Conservation (phyloP, 352 stramenopile genomes). For the Globisporangium spiculum region DNA sequence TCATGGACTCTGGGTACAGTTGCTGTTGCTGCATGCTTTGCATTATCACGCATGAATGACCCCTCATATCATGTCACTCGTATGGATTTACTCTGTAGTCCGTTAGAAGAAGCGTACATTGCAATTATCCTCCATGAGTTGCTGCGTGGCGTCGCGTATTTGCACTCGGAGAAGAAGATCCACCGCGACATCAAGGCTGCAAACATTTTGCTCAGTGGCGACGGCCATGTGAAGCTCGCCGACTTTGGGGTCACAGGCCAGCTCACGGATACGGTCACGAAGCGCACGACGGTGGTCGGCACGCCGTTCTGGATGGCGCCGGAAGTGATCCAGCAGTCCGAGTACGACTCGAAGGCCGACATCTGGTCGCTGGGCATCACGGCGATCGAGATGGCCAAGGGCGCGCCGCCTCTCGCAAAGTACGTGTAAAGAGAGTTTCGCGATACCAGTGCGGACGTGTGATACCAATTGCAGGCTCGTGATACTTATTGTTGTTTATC, state of each 20-base stretch:
- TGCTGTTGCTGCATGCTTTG: background rate
- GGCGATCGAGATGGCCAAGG: conserved; percentile 98
- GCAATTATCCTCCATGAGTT: conserved; percentile 81
- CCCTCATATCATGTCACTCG: background rate
- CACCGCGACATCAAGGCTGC: conserved; percentile 83
- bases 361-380: conserved; percentile 99
- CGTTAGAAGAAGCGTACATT: conserved; percentile 78
- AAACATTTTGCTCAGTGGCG: conserved; percentile 77
- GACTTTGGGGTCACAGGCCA: conserved; percentile 91
- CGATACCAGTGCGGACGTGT: background rate
- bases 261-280: conserved; percentile 97
- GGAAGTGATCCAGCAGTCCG: conserved; percentile 75
- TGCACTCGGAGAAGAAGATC: conserved; percentile 85
- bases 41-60: background rate
- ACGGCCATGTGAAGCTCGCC: conserved; percentile 77
- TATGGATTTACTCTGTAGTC: conserved; percentile 23
- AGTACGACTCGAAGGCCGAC: conserved; percentile 97
- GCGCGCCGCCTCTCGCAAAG: conserved; percentile 91
- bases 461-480: background rate
- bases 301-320: conserved; percentile 98
- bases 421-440: conserved; percentile 26
- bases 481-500: background rate
- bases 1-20: conserved; percentile 66
- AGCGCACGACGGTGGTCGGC: conserved; percentile 97
- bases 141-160: conserved; percentile 64